Evolutionary conservation across 1,284 basidiomycete species (phyloP), one percentile per base, ranked within the genome.

Genomic region (Chalciporus sp.): DNA sequence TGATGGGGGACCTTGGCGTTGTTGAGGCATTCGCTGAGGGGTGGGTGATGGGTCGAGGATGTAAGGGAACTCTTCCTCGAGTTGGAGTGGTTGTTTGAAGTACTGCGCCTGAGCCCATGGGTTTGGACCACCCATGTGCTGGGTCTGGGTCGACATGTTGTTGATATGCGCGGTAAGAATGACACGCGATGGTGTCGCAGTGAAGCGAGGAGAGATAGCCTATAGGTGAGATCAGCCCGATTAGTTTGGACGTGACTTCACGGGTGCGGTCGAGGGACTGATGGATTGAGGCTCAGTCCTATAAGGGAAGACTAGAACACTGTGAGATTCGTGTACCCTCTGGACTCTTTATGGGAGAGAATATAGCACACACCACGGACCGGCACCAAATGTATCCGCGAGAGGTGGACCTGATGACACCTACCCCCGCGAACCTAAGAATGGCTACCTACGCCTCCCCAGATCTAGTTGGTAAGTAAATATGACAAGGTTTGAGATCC

Each of bases 51-150:
- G 2, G 29, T 61, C 52, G 42, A 57, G 12, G 49, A 60, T 14
- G 62, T 66, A 60, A 43, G 61, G 51, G 47, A 57, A 70, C 33
- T 74, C 68, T 19, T 78, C 75, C 56, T 79, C 74, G 35, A 76
- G 70, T 55, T 78, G 77, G 17, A 74, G 67, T 8, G 71, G 55
- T 17, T 67, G 69, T 31, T 50, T 55, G 46, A 59, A 45, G 50
- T 57, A 61, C 14, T 60, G 58, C 5, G 57, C 27, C 2, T 58
- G 59, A 39, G 58, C 53, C 70, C 70, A 72, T 7, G 53, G 16
- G 39, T 46, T 49, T 27, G 62, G 56, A 6, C 37, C 40, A 1
- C 33, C 49, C 42, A 58, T 46, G n/a, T 46, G 41, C 2, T 66
- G 68, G 0, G 65, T 53, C 42, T 62, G 61, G 0, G 57, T 61